A percentile compares a stretch with the other conserved stretches of the same genome.
Conservation (phyloP, 2,329 filamentous ascomycete genomes). For the Emydomyces testavorans region DNA sequence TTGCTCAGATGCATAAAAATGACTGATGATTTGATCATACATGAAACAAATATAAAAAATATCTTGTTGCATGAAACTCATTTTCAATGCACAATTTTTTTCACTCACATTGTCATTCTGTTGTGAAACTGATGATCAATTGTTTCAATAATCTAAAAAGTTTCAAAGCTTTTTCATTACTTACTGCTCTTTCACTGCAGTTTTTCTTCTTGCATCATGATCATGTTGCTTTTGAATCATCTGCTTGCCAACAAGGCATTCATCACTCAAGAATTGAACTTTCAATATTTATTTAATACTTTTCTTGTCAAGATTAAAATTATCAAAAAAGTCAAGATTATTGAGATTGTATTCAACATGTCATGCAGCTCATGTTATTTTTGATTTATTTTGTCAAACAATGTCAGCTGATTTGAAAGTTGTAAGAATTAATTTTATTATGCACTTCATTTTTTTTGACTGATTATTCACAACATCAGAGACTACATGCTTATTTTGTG, state of each 20-base stretch:
- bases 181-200: neutral
- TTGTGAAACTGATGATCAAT: no score
- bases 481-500: neutral
- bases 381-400: neutral
- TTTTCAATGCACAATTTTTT: no score
- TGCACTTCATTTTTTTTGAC: slow-evolving; percentile 4
- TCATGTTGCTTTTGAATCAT: neutral
- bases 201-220: neutral
- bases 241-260: slow-evolving; percentile 1
- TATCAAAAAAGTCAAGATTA: neutral
- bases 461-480: slow-evolving; percentile 1
- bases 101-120: no score
- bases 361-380: neutral
- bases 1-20: no score
- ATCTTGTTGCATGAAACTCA: no score
- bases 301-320: no score
- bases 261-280: neutral
- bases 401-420: neutral
- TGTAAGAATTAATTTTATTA: neutral
- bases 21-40: no score
- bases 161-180: no score
- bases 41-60: no score
- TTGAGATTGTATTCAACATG: neutral
- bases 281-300: neutral
- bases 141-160: no score